Evolutionary conservation across 2,329 filamentous ascomycete genomes (phyloP).

Genomic region (Apiospora sp.): DNA sequence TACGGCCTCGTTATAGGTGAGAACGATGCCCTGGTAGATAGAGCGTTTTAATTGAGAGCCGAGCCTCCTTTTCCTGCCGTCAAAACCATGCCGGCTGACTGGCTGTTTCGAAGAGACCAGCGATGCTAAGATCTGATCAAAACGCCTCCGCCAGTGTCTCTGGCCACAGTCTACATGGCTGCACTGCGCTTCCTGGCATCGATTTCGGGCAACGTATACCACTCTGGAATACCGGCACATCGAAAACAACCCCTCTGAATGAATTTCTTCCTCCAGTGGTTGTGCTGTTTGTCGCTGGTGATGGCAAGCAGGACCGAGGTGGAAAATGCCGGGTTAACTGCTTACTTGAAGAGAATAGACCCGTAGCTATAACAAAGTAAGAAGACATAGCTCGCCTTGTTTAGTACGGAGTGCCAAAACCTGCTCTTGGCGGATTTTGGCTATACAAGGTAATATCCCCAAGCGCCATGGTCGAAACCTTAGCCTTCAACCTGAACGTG

Average conservation of each 20-base stretch:
- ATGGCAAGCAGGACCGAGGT: background rate
- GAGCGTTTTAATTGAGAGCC: background rate
- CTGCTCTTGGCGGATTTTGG: background rate
- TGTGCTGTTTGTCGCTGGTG: background rate
- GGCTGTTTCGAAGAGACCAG: background rate
- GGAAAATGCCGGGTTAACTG: background rate
- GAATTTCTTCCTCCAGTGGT: background rate
- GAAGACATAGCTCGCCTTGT: background rate
- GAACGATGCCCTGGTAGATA: background rate
- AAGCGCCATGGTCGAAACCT: constrained; percentile 10
- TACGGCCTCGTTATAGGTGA: background rate
- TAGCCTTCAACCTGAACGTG: background rate
- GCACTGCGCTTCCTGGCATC: background rate
- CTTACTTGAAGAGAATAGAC: background rate
- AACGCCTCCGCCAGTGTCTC: background rate
- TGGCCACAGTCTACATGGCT: background rate
- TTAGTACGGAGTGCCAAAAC: background rate
- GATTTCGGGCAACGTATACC: background rate
- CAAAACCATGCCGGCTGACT: background rate
- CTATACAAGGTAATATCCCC: background rate
- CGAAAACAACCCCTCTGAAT: background rate
- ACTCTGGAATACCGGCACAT: background rate
- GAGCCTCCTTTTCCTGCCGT: background rate
- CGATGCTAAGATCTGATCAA: background rate
- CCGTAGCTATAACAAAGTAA: background rate